These are phyloP conservation scores for Chrysoporthe austroafricana DNA, from an alignment of 2,329 filamentous ascomycete genomes.

Conservation along the genomic window DNA sequence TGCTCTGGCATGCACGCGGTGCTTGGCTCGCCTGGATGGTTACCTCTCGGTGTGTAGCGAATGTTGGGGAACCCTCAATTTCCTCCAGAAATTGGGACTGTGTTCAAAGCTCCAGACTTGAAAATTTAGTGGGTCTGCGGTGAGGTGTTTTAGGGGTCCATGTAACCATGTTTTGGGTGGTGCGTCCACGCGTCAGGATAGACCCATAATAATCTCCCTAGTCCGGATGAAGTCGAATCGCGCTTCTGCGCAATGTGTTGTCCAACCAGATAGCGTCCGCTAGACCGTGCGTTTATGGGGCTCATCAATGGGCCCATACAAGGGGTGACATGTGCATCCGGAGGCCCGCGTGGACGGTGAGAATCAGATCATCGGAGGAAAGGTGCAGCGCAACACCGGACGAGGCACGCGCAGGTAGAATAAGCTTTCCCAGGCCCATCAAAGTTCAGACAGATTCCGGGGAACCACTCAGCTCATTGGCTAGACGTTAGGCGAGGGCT, in stretches of 20 bases:
- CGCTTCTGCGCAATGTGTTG: not conserved
- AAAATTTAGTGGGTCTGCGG: constrained; percentile 11
- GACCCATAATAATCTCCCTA: constrained; percentile 10
- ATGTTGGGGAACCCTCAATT: not conserved
- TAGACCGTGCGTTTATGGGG: constrained; percentile 7
- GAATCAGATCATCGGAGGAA: no score
- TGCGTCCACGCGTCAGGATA: not conserved
- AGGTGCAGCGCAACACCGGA: not conserved
- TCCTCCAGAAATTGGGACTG: not conserved
- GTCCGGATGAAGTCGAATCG: not conserved
- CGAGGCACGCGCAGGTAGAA: no score
- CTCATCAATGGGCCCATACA: not conserved
- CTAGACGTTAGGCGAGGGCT: no score
- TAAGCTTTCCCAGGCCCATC: no score
- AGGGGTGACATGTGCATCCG: not conserved
- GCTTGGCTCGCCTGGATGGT: not conserved
- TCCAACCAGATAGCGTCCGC: constrained; percentile 1
- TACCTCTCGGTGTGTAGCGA: not conserved
- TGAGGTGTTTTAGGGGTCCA: constrained; percentile 16
- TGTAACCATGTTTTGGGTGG: not conserved
- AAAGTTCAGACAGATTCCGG: no score
- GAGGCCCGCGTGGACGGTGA: not conserved
- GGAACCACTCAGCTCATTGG: no score
- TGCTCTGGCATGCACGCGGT: not conserved
- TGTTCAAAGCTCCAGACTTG: not conserved